Evolutionary conservation across 2,329 filamentous ascomycete species (phyloP).

Genomic region (Mycosphaerella sp.): DNA sequence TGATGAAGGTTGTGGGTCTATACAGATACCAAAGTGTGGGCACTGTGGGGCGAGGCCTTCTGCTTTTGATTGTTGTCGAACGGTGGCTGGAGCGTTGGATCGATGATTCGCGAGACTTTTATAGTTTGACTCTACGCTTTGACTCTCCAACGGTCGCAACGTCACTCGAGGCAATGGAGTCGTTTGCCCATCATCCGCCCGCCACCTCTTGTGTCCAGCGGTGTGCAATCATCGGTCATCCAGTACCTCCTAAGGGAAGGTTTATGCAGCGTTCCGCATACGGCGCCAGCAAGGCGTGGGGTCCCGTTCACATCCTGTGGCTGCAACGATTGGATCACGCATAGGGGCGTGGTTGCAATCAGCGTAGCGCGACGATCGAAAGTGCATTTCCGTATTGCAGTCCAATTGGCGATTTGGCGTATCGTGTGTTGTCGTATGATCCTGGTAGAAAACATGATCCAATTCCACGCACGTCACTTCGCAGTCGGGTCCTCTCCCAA

Average conservation of each 20-base stretch:
- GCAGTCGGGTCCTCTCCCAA: constrained; percentile 1
- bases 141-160: not conserved
- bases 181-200: not conserved
- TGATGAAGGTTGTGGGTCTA: constrained; percentile 3
- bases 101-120: constrained; percentile 7
- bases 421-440: constrained; percentile 1
- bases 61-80: not conserved
- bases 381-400: not conserved
- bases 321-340: not conserved
- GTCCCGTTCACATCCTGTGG: not conserved
- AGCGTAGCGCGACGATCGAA: not conserved
- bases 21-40: constrained; percentile 4
- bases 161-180: not conserved
- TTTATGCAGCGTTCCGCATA: not conserved
- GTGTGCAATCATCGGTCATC: constrained; percentile 1
- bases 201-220: not conserved
- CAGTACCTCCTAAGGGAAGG: not conserved
- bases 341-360: not conserved
- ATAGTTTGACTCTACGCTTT: constrained; percentile 3
- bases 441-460: not conserved
- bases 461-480: constrained; percentile 10
- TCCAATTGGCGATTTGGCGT: constrained; percentile 3
- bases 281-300: not conserved
- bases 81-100: constrained; percentile 7
- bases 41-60: not conserved